Evolutionary conservation across 306 rosid genomes (phyloP).

Genomic region (Gillenia trifoliata): DNA sequence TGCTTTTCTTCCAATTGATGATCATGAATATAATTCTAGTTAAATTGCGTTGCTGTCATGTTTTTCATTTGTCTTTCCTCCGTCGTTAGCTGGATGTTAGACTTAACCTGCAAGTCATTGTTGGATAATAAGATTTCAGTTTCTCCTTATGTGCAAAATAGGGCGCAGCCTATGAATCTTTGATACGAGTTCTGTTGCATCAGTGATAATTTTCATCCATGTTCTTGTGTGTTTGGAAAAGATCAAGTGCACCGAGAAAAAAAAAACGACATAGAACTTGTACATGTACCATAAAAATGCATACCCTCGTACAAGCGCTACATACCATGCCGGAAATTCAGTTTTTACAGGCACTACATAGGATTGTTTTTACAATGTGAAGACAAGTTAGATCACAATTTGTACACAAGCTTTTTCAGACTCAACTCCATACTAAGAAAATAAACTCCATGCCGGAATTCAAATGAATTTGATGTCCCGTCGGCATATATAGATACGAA

Average conservation of each 20-base stretch:
- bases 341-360: no score
- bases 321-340: no score
- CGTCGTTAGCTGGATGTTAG: not conserved
- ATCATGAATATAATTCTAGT: conserved; percentile 4
- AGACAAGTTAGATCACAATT: no score
- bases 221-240: not conserved
- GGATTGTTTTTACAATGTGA: no score
- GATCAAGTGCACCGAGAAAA: not conserved
- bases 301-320: not conserved
- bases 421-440: no score
- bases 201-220: not conserved
- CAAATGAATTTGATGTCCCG: no score
- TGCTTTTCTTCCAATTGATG: not conserved
- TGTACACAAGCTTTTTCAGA: no score
- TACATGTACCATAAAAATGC: not conserved
- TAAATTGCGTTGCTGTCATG: not conserved
- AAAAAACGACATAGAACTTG: not conserved
- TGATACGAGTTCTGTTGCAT: not conserved
- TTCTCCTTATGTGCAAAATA: not conserved
- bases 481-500: no score
- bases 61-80: not conserved
- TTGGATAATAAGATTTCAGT: not conserved
- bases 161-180: not conserved
- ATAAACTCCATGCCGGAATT: no score
- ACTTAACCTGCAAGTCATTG: not conserved